Percentiles rank a stretch among this genome's conserved stretches.
phyloP scores from a whole-genome alignment of 345 rosid species.

The Euphorbia peplus region DNA sequence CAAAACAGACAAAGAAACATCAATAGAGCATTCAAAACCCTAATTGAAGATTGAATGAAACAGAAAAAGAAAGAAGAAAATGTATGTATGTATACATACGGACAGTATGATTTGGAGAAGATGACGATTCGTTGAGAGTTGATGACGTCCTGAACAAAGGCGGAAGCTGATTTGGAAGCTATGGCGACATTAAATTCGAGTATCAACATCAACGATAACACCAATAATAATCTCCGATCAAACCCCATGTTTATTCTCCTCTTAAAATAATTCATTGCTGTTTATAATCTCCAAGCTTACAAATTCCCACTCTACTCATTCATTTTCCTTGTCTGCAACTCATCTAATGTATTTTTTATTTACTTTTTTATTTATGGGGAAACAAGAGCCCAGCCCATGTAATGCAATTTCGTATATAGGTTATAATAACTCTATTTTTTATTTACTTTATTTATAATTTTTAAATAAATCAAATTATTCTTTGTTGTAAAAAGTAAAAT shows the following conservation, averaged over 20 bases:
- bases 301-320: too few species aligned
- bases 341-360: too few species aligned
- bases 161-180: constrained; percentile 68
- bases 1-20: not conserved
- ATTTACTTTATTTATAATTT: too few species aligned
- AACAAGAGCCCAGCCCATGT: too few species aligned
- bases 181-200: constrained; percentile 20
- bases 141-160: constrained; percentile 75
- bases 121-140: constrained; percentile 59
- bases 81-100: constrained; percentile 7
- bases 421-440: too few species aligned
- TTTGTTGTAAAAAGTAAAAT: too few species aligned
- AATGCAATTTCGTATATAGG: too few species aligned
- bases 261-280: too few species aligned
- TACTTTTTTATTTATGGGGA: too few species aligned
- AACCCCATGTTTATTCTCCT: not conserved
- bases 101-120: constrained; percentile 38
- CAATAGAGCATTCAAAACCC: not conserved
- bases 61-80: not conserved
- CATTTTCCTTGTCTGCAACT: too few species aligned
- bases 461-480: too few species aligned
- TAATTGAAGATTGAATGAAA: not conserved
- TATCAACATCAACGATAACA: constrained; percentile 17
- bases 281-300: too few species aligned
- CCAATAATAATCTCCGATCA: not conserved